Evolutionary conservation across 371 early-diverging fungal genomes (phyloP), one percentile per base, ranked within the genome.

Genomic region (Lichtheimia ramosa): DNA sequence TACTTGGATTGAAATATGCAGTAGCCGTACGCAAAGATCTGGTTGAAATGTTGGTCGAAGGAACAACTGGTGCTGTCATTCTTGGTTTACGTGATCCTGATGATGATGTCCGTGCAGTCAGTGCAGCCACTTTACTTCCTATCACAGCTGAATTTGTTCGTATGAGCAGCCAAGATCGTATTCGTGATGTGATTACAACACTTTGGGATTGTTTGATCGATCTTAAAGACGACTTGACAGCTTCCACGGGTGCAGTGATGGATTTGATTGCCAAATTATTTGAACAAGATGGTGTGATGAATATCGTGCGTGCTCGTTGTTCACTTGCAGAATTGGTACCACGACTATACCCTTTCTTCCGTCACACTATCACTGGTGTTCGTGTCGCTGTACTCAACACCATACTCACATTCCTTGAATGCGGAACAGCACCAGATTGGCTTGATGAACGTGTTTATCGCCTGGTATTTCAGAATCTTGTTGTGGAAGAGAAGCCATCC

Each of bases 21-120:
- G 92, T 96, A 54, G 97, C 96, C 4, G 95, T 96, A 13, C 85
- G 96, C 43, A 82, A 84, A 51, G 96, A 96, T 71, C 67, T 96
- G 39, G 87, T 95, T 0, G 85, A 84, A 6, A 75, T 79, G 53
- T 70, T 94, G 5, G 77, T 88, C 14, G 79, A 76, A n/a, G 87
- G 79, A 5, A 86, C 88, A 8, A 78, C 83, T 4, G 77, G 68
- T 5, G 86, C 86, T 4, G 83, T 83, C 10, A 69, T 82, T 18
- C 53, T 82, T 18, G 87, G 88, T 1, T 65, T 94, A 39, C 79
- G 82, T 21, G 95, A 95, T 62, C 76, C 73, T 34, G 96, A 97
- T 67, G 97, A 98, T 63, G 97, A 97, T 64, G 96, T 97, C 2
- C 86, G 97, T 2, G 89, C 93, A 5, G 96, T 96, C 14, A 88